Evolutionary conservation across 495 filamentous ascomycete genomes (phyloP).

Genomic region (Penicillium odoratum): DNA sequence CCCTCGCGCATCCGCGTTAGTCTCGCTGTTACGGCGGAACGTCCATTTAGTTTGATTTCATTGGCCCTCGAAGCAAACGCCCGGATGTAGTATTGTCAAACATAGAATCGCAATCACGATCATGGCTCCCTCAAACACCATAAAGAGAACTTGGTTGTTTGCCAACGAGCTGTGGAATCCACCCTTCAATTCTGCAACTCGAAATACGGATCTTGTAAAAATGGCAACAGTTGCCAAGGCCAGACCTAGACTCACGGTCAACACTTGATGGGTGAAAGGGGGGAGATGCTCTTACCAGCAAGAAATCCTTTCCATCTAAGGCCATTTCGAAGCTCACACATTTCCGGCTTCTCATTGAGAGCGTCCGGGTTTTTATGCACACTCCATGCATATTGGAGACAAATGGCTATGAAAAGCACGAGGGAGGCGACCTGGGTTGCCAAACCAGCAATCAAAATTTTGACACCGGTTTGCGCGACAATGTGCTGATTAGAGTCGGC

Average conservation of each 20-base stretch:
- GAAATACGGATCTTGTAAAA: slow-evolving; percentile 61
- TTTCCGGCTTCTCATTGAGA: slow-evolving; percentile 13
- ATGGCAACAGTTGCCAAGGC: slow-evolving; percentile 56
- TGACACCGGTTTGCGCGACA: slow-evolving; percentile 35
- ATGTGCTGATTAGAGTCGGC: slow-evolving; percentile 29
- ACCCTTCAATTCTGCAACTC: slow-evolving; percentile 62
- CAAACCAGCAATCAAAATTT: slow-evolving; percentile 58
- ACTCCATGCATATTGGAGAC: slow-evolving; percentile 47
- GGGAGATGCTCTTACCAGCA: slow-evolving; percentile 6
- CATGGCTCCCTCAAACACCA: slow-evolving; percentile 73
- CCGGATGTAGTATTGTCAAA: slow-evolving; percentile 41
- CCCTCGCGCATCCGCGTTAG: too few species aligned
- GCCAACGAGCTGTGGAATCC: slow-evolving; percentile 62
- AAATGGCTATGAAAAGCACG: slow-evolving; percentile 51
- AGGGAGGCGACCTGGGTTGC: slow-evolving; percentile 56
- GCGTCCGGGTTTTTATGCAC: slow-evolving; percentile 26
- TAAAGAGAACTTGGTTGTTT: slow-evolving; percentile 60
- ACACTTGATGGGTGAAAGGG: background rate
- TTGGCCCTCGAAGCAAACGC: background rate
- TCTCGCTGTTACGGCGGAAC: background rate
- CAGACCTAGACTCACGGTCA: slow-evolving; percentile 32
- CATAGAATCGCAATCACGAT: slow-evolving; percentile 57
- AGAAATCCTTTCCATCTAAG: slow-evolving; percentile 21
- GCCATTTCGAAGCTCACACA: background rate
- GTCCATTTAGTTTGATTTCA: background rate